phyloP scores from a whole-genome alignment of 192 early-diverging fungal species.

The Mortierella claussenii region DNA sequence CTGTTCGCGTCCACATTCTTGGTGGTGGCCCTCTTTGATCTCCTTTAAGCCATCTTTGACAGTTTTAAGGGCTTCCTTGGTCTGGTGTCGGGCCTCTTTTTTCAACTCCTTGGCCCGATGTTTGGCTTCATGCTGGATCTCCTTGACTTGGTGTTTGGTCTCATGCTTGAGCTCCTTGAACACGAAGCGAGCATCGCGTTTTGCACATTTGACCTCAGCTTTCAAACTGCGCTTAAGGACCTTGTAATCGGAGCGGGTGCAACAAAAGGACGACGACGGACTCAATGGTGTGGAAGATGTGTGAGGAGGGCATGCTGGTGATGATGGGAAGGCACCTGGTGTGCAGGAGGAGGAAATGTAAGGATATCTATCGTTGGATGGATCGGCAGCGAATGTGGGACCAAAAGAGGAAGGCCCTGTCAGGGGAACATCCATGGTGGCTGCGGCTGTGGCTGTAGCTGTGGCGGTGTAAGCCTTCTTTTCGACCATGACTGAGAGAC shows the following conservation, averaged over 20 bases:
- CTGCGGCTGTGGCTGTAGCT: neutral
- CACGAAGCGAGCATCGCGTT: neutral
- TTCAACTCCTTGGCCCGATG: neutral
- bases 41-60: neutral
- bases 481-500: no score
- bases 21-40: neutral
- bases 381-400: neutral
- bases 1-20: neutral
- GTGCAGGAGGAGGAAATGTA: neutral
- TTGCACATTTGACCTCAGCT: neutral
- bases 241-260: neutral
- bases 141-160: conserved; percentile 1
- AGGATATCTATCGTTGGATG: neutral
- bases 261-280: no score
- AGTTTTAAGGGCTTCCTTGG: neutral
- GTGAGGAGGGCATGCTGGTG: neutral
- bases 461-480: neutral
- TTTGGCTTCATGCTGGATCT: conserved; percentile 1
- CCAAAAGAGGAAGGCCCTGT: neutral
- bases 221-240: neutral
- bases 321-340: neutral
- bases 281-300: no score
- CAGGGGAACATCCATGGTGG: neutral
- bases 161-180: neutral
- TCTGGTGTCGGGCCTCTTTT: neutral